Conservation (phyloP, 164 flowering plant species). For the Pachysandra terminalis region DNA sequence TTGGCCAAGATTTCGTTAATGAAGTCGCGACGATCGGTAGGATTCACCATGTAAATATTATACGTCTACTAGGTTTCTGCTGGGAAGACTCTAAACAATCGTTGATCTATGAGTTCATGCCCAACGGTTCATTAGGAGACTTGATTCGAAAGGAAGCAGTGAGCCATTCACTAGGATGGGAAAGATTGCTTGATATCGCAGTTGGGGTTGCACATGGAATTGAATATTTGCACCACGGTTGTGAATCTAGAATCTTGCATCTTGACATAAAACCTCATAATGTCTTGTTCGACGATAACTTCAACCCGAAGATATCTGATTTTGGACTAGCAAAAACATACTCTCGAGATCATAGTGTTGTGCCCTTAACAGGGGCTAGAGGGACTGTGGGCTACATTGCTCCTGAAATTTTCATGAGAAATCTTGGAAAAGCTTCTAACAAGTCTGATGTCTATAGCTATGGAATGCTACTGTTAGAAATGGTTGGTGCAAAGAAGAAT, state of each 20-base stretch:
- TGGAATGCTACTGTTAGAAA: slow-evolving; percentile 24
- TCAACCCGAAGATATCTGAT: slow-evolving; percentile 25
- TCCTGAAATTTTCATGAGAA: slow-evolving; percentile 16
- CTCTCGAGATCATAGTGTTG: slow-evolving; percentile 6
- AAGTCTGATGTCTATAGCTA: slow-evolving; percentile 23
- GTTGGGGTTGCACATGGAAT: slow-evolving; percentile 18
- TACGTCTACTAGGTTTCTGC: slow-evolving; percentile 20
- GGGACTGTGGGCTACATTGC: slow-evolving; percentile 27
- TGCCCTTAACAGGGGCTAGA: slow-evolving; percentile 2
- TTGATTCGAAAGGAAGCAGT: slow-evolving; percentile 1
- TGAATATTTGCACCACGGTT: slow-evolving; percentile 20
- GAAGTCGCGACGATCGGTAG: slow-evolving; percentile 21
- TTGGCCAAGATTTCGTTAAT: slow-evolving; percentile 15
- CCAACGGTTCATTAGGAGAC: slow-evolving; percentile 22
- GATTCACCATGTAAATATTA: slow-evolving; percentile 22
- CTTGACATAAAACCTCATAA: slow-evolving; percentile 27
- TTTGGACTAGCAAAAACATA: slow-evolving; percentile 25
- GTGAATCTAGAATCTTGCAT: slow-evolving; percentile 21
- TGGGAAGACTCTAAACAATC: slow-evolving; percentile 11
- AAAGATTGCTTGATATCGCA: slow-evolving; percentile 15
- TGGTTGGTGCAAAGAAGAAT: slow-evolving; percentile 15
- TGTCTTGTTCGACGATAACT: slow-evolving; percentile 19
- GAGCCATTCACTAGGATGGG: slow-evolving; percentile 6
- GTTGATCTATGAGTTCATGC: slow-evolving; percentile 20
- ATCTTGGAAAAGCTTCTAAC: slow-evolving; percentile 12